phyloP scores from a whole-genome alignment of 2,329 filamentous ascomycete genomes.

The Neospermospora avenae region DNA sequence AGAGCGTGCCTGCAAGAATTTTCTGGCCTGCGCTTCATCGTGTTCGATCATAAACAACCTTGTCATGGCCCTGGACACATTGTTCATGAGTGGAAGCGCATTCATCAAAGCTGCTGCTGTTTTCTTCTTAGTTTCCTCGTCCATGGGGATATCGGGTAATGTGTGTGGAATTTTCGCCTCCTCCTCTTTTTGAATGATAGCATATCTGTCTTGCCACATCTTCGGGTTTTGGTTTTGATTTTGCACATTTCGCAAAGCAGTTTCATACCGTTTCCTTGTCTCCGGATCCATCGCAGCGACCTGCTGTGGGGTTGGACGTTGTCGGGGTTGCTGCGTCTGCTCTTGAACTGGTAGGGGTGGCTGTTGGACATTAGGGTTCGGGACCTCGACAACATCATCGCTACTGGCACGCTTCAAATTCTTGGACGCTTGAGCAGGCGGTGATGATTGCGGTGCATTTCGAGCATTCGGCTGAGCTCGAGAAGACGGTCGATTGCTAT shows the following conservation, averaged over 20 bases:
- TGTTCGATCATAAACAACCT: slow-evolving; percentile 32
- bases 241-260: slow-evolving; percentile 13
- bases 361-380: slow-evolving; percentile 36
- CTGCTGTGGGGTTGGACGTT: slow-evolving; percentile 29
- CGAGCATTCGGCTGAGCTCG: slow-evolving; percentile 21
- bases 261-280: slow-evolving; percentile 32
- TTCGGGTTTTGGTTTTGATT: slow-evolving; percentile 9
- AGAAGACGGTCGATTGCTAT: slow-evolving; percentile 19
- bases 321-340: slow-evolving; percentile 32
- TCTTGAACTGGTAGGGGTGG: slow-evolving; percentile 34
- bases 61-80: slow-evolving; percentile 26
- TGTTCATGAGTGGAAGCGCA: slow-evolving; percentile 23
- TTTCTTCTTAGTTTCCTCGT: slow-evolving; percentile 22
- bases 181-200: slow-evolving; percentile 23
- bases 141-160: slow-evolving; percentile 32
- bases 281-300: slow-evolving; percentile 32
- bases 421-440: slow-evolving; percentile 37
- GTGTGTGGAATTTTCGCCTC: slow-evolving; percentile 25
- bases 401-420: slow-evolving; percentile 41
- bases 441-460: slow-evolving; percentile 28
- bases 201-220: slow-evolving; percentile 17
- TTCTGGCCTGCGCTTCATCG: slow-evolving; percentile 30
- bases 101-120: slow-evolving; percentile 20
- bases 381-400: slow-evolving; percentile 45
- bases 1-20: slow-evolving; percentile 40